Conservation (phyloP, 495 filamentous ascomycete species). For the Lasiosphaeria ovina region DNA sequence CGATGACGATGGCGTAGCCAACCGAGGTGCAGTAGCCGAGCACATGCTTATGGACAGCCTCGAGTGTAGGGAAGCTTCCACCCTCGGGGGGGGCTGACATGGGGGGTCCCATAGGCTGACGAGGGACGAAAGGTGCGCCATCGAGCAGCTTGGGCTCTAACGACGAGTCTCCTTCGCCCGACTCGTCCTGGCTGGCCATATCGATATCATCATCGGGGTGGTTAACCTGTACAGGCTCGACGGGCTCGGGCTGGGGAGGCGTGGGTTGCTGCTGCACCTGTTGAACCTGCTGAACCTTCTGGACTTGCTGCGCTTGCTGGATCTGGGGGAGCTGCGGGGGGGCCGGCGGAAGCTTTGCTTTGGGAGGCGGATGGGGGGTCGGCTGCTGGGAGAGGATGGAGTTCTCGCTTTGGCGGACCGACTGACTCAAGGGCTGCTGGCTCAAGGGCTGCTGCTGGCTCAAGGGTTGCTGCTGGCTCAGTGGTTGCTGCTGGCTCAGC, state of each 20-base stretch:
- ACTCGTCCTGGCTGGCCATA: constrained; percentile 38
- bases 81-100: constrained; percentile 57
- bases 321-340: constrained; percentile 28
- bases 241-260: constrained; percentile 37
- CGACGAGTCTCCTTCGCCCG: constrained; percentile 37
- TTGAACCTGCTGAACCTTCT: constrained; percentile 24
- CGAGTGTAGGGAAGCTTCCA: constrained; percentile 53
- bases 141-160: constrained; percentile 45
- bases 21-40: constrained; percentile 54
- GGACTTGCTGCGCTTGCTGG: constrained; percentile 26
- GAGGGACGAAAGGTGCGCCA: constrained; percentile 42
- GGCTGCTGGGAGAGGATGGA: constrained; percentile 31
- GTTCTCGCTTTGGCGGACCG: constrained; percentile 31
- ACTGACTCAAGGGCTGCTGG: constrained; percentile 13
- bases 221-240: constrained; percentile 30
- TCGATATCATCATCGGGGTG: constrained; percentile 47
- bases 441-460: too few species aligned
- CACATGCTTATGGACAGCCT: constrained; percentile 53
- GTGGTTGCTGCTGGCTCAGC: not conserved
- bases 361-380: constrained; percentile 25
- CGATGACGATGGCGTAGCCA: constrained; percentile 58
- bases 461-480: not conserved
- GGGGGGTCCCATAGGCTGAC: constrained; percentile 43
- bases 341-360: constrained; percentile 27
- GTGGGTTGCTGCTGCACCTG: constrained; percentile 37